Percentiles rank a stretch among this genome's conserved stretches.
Conservation (phyloP, 1,284 basidiomycete species). For the Grifola frondosa region DNA sequence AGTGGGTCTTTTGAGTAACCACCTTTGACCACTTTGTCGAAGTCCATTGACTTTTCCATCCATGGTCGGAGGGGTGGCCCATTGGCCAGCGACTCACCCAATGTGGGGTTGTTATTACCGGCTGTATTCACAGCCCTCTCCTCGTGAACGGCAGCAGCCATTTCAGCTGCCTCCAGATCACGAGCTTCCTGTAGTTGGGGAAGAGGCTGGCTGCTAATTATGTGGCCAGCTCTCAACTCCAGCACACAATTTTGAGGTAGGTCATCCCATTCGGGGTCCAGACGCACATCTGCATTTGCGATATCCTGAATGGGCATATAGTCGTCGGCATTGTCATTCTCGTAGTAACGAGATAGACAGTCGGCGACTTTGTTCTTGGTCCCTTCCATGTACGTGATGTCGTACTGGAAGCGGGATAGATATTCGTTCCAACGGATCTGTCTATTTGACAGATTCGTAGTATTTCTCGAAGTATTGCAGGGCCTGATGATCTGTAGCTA, state of each 20-base stretch:
- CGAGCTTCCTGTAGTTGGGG: neutral
- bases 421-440: too few relatives aligned
- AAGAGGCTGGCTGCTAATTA: neutral
- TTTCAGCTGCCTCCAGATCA: neutral
- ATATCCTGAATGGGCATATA: constrained; percentile 23
- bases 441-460: too few relatives aligned
- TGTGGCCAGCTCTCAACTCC: constrained; percentile 6
- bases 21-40: constrained; percentile 1
- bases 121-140: neutral
- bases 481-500: constrained; percentile 40
- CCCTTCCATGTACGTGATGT: too few relatives aligned
- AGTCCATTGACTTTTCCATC: neutral
- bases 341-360: constrained; percentile 34
- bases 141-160: neutral
- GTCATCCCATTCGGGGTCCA: constrained; percentile 27
- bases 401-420: too few relatives aligned
- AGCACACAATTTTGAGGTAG: constrained; percentile 10
- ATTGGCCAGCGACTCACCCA: neutral
- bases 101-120: neutral
- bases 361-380: constrained; percentile 40
- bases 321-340: constrained; percentile 26
- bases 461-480: constrained; percentile 36
- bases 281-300: constrained; percentile 26
- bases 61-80: neutral
- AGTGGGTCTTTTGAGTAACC: constrained; percentile 7